phyloP scores from a whole-genome alignment of 1,284 basidiomycete genomes.

The Porodaedalea pini region DNA sequence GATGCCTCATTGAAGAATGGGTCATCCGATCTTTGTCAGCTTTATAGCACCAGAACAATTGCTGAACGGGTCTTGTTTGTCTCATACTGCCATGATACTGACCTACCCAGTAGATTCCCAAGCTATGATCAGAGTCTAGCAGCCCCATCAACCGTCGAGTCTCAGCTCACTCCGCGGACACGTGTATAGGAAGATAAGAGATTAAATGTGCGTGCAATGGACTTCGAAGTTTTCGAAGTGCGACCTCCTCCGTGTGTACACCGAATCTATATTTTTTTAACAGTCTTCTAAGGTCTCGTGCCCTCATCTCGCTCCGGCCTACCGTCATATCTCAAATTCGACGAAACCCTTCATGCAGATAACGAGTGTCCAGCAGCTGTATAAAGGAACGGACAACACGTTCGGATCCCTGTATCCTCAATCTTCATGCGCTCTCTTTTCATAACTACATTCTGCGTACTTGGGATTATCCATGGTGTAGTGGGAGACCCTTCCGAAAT shows the following conservation, averaged over 20 bases:
- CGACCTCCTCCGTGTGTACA: neutral
- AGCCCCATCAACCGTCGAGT: no score
- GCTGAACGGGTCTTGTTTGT: no score
- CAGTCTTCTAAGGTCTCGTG: neutral
- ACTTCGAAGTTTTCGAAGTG: neutral
- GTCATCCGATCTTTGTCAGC: no score
- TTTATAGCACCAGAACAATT: no score
- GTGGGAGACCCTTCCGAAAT: neutral
- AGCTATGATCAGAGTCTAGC: no score
- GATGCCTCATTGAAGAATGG: no score
- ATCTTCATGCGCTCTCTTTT: neutral
- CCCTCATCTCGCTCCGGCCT: neutral
- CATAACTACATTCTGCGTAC: neutral
- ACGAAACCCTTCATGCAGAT: neutral
- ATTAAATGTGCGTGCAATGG: no score
- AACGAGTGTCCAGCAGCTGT: neutral
- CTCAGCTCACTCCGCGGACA: no score
- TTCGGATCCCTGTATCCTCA: neutral
- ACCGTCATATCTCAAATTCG: neutral
- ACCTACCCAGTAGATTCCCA: no score
- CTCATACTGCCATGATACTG: no score
- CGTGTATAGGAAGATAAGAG: no score
- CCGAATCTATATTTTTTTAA: neutral
- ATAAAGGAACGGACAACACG: neutral
- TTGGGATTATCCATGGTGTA: neutral